Evolutionary conservation across 176 grass and related monocot genomes (phyloP).

Genomic region (Tillandsia leiboldiana): DNA sequence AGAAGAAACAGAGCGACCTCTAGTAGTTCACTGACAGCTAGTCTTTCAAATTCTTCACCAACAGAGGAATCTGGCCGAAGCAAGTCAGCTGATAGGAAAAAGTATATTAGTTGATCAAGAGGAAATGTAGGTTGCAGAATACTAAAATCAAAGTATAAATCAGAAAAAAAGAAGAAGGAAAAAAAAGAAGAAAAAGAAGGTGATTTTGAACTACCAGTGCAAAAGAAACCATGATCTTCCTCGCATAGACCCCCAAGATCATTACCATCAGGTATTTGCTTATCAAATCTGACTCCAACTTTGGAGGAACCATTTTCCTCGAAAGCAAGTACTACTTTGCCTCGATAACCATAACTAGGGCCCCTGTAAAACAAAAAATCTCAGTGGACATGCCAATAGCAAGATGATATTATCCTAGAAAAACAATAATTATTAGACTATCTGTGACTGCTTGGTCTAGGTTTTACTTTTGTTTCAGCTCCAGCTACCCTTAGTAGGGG

Average conservation of each 20-base stretch:
- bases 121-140: slow-evolving; percentile 12
- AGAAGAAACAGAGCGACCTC: slow-evolving; percentile 39
- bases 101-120: slow-evolving; percentile 13
- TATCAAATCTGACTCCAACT: slow-evolving; percentile 94
- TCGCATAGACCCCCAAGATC: slow-evolving; percentile 97
- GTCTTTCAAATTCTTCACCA: slow-evolving; percentile 72
- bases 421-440: neutral
- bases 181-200: slow-evolving; percentile 3
- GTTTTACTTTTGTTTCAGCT: too few relatives aligned
- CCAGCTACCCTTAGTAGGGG: too few relatives aligned
- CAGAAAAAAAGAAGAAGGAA: slow-evolving; percentile 2
- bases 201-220: slow-evolving; percentile 49
- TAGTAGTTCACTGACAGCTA: slow-evolving; percentile 75
- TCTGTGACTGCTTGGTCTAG: too few relatives aligned
- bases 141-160: neutral
- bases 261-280: slow-evolving; percentile 88
- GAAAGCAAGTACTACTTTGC: slow-evolving; percentile 90
- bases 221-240: slow-evolving; percentile 97
- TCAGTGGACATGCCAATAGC: neutral
- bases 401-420: neutral
- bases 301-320: slow-evolving; percentile 95
- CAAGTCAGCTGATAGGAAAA: slow-evolving; percentile 46
- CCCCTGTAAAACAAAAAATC: slow-evolving; percentile 38
- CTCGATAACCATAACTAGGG: slow-evolving; percentile 75
- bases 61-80: slow-evolving; percentile 55